Evolutionary conservation across 495 filamentous ascomycete species (phyloP).

Genomic region (Pseudevernia furfuracea): DNA sequence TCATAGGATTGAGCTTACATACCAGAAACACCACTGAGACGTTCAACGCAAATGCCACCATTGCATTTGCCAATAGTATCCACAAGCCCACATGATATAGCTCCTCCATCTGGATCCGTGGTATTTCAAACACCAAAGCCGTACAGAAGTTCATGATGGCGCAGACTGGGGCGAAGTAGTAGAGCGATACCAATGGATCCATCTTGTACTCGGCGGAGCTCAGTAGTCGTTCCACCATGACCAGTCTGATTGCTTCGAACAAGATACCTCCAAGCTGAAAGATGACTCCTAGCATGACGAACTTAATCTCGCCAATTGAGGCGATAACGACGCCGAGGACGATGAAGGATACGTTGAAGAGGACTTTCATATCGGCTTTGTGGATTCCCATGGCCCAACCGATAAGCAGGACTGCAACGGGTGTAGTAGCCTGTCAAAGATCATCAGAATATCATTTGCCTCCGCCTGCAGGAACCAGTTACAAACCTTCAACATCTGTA

Average conservation of each 20-base stretch:
- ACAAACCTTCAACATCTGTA: constrained; percentile 73
- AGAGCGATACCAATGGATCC: constrained; percentile 76
- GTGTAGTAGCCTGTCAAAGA: constrained; percentile 48
- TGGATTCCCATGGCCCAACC: constrained; percentile 59
- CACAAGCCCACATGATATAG: constrained; percentile 49
- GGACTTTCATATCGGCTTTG: constrained; percentile 48
- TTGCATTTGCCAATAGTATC: constrained; percentile 56
- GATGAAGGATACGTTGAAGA: constrained; percentile 66
- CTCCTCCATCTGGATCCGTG: constrained; percentile 44
- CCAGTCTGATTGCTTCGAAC: constrained; percentile 68
- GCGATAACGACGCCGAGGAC: constrained; percentile 66
- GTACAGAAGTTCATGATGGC: constrained; percentile 66
- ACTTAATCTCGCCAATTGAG: constrained; percentile 68
- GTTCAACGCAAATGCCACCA: constrained; percentile 71
- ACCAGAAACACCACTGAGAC: constrained; percentile 70
- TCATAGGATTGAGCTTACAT: constrained; percentile 27
- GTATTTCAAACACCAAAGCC: constrained; percentile 52
- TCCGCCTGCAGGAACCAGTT: background rate
- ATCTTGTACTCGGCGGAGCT: constrained; percentile 64
- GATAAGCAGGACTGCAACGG: constrained; percentile 58
- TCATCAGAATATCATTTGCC: constrained; percentile 6
- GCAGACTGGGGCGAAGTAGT: constrained; percentile 78
- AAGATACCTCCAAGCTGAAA: constrained; percentile 63
- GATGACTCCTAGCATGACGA: constrained; percentile 58
- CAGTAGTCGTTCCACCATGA: constrained; percentile 69